Base-by-base conservation (phyloP, 2,329 filamentous ascomycete genomes). In the Sclerotinia minor region DNA sequence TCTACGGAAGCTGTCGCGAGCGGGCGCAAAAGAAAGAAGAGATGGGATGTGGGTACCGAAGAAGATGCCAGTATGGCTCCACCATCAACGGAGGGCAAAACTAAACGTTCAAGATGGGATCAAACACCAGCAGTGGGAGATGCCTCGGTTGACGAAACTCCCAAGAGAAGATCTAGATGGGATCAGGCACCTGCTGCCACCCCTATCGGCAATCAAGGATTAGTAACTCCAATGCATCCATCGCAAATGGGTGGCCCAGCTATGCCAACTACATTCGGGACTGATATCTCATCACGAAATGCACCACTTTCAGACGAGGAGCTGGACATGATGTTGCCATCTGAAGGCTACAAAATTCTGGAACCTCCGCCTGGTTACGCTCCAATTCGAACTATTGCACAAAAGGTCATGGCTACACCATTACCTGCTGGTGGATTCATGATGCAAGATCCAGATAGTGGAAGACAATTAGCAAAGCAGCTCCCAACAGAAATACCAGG, bases 401-500 rank as follows among this genome's bases (percentile, higher is more conserved):
- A 93, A 77, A 92, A 92, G 77, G 80, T 92, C 54, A 87, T 89
- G 80, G 85, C 88, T 50, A 91, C 92, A 19, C 88, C 92, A 50
- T 84, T 88, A 19, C 87, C 92, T n/a, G 83, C 91, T 70, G 87
- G 75, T 52, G 95, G 95, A 2, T 99, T 98, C 81, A 95, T 96
- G 89, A 96, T 97, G 88, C 95, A 98, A 77, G 93, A 99, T 73
- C 92, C 93, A 11, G 93, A 96, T 73, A 93, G 91, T 76, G 88
- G 89, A 69, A 87, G 92, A 71, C 83, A 91, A 61, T 87, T 94
- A 76, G 92, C 93, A 73, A 96, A 96, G 80, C 92, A 96, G 73
- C 87, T 98, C 75, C 92, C 94, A 11, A 96, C 92, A 5, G 94
- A 98, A 77, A 97, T 99, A 49, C 94, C 95, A 4, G 95, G 95